These are phyloP conservation scores for Lactarius evosmus DNA, from an alignment of 768 basidiomycete genomes.

Conservation along the genomic window DNA sequence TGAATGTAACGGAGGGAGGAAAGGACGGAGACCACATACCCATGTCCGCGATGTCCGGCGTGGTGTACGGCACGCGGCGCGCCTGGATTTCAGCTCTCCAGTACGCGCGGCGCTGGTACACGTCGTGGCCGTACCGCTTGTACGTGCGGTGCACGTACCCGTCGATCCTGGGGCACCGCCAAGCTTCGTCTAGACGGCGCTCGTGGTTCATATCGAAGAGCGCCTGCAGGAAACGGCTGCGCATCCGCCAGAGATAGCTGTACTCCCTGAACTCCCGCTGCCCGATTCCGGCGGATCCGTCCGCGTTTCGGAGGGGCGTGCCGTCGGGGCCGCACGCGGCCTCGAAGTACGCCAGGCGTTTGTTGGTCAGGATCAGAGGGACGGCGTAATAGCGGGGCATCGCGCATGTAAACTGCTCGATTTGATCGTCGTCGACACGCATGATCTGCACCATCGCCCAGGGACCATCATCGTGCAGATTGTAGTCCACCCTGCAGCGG, in stretches of 20 bases:
- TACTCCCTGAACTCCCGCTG: constrained; percentile 1
- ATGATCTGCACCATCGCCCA: constrained; percentile 13
- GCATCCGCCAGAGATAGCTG: constrained; percentile 18
- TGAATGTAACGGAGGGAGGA: background rate
- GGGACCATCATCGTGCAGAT: constrained; percentile 9
- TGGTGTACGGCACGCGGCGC: constrained; percentile 9
- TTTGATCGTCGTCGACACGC: background rate
- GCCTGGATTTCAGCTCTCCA: constrained; percentile 5
- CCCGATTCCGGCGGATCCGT: background rate
- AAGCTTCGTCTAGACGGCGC: constrained; percentile 1
- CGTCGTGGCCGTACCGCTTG: constrained; percentile 16
- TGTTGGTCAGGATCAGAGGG: constrained; percentile 24
- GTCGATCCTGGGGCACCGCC: constrained; percentile 7
- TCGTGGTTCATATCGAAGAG: constrained; percentile 21
- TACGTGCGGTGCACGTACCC: constrained; percentile 19
- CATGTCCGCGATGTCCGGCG: constrained; percentile 16
- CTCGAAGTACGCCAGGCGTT: constrained; percentile 18
- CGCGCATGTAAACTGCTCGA: constrained; percentile 5
- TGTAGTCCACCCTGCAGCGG: constrained; percentile 13
- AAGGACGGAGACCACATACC: background rate
- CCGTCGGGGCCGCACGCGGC: constrained; percentile 17
- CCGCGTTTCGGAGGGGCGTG: background rate
- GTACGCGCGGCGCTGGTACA: constrained; percentile 13
- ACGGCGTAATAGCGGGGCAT: constrained; percentile 22
- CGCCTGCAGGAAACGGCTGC: constrained; percentile 13